Evolutionary conservation across 2,329 filamentous ascomycete species (phyloP), one percentile per base, ranked within the genome.

Genomic region (Colletotrichum eleusines): DNA sequence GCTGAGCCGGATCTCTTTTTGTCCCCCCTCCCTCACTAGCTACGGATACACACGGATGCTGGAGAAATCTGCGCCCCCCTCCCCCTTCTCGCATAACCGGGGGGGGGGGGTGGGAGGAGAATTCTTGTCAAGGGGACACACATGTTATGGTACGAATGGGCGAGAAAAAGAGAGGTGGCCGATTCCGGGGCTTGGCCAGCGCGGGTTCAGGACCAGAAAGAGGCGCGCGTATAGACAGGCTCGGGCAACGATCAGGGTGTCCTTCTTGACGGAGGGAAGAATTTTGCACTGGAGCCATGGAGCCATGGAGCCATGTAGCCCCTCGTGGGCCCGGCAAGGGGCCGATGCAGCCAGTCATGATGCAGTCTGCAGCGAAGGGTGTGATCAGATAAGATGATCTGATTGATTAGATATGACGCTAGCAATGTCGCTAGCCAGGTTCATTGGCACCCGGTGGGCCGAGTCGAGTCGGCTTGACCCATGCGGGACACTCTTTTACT

Each of bases 331-430:
- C 54, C 51, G 61, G 54, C 66, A 53, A 59, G 66, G 66, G 66
- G 66, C 44, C 28, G 40, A 16, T 16, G 42, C 42, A 46, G 46
- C 66, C 66, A 69, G n/a, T 69, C 66, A 69, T 12, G 66, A 31
- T 46, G 46, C 18, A 20, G 54, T 16, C 26, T 48, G 66, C 42
- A 48, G 62, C 66, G 62, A 61, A 69, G 55, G 55, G 54, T 61
- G 62, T 69, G 66, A 69, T 69, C 66, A 69, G 66, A 69, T 69
- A 69, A 69, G 66, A 69, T 69, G 66, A 66, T 66, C 66, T 69
- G 66, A 69, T 69, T 69, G 66, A 69, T 69, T 69, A 69, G 62
- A 69, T 69, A 69, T 66, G 66, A 66, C 66, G 66, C 66, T 66
- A 69, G 62, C 40, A 46, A 55, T 60, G 55, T 60, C 66, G 55